phyloP scores from a whole-genome alignment of 2,329 filamentous ascomycete species.

The Colletotrichum sp. region DNA sequence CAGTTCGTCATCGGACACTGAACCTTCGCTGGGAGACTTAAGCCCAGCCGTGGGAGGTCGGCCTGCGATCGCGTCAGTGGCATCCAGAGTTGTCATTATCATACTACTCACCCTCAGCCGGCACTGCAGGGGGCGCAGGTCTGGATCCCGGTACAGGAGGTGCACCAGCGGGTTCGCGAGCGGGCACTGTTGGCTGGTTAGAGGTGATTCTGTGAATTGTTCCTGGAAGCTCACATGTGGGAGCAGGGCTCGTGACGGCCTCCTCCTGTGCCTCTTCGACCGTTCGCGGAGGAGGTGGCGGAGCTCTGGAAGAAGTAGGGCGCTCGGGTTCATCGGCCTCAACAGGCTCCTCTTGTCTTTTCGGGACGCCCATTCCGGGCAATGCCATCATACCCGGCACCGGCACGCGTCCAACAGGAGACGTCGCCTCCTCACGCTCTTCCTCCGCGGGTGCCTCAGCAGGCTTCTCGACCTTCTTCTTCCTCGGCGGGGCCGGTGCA shows the following conservation, averaged over 20 bases:
- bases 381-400: constrained; percentile 66
- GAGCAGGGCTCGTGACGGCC: constrained; percentile 15
- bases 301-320: constrained; percentile 42
- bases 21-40: constrained; percentile 74
- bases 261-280: constrained; percentile 53
- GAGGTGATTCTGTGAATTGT: constrained; percentile 27
- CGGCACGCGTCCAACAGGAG: constrained; percentile 52
- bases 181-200: constrained; percentile 36
- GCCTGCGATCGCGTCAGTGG: constrained; percentile 46
- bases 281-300: constrained; percentile 43
- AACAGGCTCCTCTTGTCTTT: constrained; percentile 45
- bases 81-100: background rate
- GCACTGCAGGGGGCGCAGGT: constrained; percentile 62
- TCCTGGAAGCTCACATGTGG: background rate
- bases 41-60: constrained; percentile 59
- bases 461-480: constrained; percentile 58
- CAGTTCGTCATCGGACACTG: constrained; percentile 88
- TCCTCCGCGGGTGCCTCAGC: constrained; percentile 36
- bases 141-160: constrained; percentile 56
- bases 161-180: constrained; percentile 36
- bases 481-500: constrained; percentile 53
- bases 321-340: constrained; percentile 57
- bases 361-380: constrained; percentile 72
- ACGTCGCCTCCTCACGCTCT: constrained; percentile 47
- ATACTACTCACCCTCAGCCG: constrained; percentile 61